Conservation (phyloP, 75 land plant genomes). For the Cupressus sempervirens region DNA sequence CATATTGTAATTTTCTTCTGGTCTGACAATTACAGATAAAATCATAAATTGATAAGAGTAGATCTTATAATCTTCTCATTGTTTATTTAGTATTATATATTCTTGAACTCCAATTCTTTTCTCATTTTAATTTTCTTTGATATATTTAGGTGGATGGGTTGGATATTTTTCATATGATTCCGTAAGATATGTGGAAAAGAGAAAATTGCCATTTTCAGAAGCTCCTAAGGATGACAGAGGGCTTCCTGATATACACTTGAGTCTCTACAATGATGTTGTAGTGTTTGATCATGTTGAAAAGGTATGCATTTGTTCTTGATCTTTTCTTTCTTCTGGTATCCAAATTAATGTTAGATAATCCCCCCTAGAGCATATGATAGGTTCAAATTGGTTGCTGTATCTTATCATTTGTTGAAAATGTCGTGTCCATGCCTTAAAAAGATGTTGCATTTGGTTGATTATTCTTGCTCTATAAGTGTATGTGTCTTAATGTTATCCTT, state of each 20-base stretch:
- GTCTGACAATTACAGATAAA: neutral
- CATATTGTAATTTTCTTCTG: neutral
- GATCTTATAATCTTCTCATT: neutral
- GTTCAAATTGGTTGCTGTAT: neutral
- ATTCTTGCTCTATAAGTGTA: neutral
- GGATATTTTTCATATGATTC: conserved; percentile 99
- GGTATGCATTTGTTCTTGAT: conserved; percentile 34
- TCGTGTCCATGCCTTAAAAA: neutral
- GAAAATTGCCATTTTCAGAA: conserved; percentile 78
- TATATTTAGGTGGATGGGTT: conserved; percentile 89
- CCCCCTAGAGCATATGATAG: neutral
- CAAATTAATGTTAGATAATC: neutral
- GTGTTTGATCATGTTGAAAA: conserved; percentile 98
- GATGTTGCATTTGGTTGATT: neutral
- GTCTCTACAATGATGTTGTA: conserved; percentile 87
- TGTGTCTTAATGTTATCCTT: neutral
- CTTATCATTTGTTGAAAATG: neutral
- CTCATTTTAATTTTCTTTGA: neutral
- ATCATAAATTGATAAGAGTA: neutral
- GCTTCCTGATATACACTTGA: conserved; percentile 94
- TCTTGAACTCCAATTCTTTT: neutral
- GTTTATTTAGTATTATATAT: neutral
- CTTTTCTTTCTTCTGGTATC: neutral
- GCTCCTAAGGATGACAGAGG: conserved; percentile 88
- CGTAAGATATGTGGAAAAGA: conserved; percentile 91